Evolutionary conservation across 805 yeast species (phyloP), one percentile per base, ranked within the genome.

Genomic region (Pichia deserticola): DNA sequence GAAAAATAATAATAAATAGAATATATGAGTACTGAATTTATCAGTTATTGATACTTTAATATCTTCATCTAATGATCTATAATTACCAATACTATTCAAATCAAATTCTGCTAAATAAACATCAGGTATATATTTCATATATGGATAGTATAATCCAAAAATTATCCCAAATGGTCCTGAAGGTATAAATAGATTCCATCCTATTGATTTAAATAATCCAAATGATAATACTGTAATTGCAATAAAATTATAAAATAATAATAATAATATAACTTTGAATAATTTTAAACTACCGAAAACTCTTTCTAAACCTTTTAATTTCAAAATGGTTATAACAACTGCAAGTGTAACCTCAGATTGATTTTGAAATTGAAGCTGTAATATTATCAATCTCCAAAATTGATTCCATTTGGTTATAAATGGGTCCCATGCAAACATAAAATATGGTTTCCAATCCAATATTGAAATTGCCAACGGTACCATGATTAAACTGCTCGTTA

Each of bases 231-330:
- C 62, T 13, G 44, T 29, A 5, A 74, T 61, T 8, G 66, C 56
- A 5, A 72, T 52, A 1, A 75, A 62, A 51, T 81, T 81, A 66
- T 81, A 82, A 2, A 73, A 13, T 29, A 70, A 70, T 36, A 76
- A 65, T 39, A 79, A 56, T 1, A 71, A 48, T 2, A 81, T 59
- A 13, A 77, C 57, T 36, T 79, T 73, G 10, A 77, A 55, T 55
- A 79, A 78, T 56, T 77, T 79, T 43, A 74, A 62, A 11, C 82
- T 73, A 1, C 87, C 87, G 58, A 73, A 73, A 44, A 77, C 63
- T 45, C 87, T 61, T 63, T 82, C 89, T 46, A 82, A 54, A 39
- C 71, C 74, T 60, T 82, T 78, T 57, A 74, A 73, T 45, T 76
- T 75, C 50, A 78, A 71, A 71, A 72, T 68, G 9, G 78, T 60